Percentiles rank a stretch among this genome's conserved stretches.
These are phyloP conservation scores for Picea sitchensis DNA, from an alignment of 75 land plant genomes.

Conservation along the genomic window DNA sequence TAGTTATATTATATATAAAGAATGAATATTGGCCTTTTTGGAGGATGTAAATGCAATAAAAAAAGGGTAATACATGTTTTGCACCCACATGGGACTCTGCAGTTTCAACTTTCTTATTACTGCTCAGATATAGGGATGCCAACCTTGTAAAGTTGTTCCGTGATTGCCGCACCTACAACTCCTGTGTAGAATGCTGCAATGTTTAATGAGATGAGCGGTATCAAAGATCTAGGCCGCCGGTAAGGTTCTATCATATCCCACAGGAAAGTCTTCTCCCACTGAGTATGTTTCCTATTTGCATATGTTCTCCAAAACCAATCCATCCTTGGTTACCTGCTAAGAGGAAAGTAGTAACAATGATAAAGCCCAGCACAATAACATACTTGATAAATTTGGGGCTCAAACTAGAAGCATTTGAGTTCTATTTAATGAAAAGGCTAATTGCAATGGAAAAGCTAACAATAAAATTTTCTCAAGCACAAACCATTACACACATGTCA, in stretches of 20 bases:
- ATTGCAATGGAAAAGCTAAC: not conserved
- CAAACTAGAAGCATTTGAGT: not conserved
- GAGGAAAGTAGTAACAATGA: not conserved
- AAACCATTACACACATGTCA: not conserved
- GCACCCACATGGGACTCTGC: not conserved
- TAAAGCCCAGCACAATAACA: not conserved
- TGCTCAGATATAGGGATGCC: not conserved
- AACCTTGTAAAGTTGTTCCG: conserved; percentile 77
- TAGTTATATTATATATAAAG: not conserved
- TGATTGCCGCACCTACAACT: conserved; percentile 67
- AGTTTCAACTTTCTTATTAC: not conserved
- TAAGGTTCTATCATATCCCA: conserved; percentile 78
- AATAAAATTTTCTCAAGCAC: not conserved
- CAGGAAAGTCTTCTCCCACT: conserved; percentile 45
- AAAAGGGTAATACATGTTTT: not conserved
- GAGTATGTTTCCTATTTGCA: conserved; percentile 34
- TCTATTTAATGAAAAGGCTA: not conserved
- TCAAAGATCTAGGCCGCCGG: conserved; percentile 58
- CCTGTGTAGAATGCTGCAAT: conserved; percentile 78
- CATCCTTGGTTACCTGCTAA: not conserved
- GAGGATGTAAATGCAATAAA: not conserved
- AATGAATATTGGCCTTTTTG: not conserved
- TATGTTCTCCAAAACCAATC: conserved; percentile 54
- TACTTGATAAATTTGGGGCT: too few species aligned
- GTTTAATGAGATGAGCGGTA: conserved; percentile 58